Percentiles rank a stretch among this genome's conserved stretches.
phyloP scores from a whole-genome alignment of 1,139 yeast genomes.

The Debaryomycetaceae sp. region DNA sequence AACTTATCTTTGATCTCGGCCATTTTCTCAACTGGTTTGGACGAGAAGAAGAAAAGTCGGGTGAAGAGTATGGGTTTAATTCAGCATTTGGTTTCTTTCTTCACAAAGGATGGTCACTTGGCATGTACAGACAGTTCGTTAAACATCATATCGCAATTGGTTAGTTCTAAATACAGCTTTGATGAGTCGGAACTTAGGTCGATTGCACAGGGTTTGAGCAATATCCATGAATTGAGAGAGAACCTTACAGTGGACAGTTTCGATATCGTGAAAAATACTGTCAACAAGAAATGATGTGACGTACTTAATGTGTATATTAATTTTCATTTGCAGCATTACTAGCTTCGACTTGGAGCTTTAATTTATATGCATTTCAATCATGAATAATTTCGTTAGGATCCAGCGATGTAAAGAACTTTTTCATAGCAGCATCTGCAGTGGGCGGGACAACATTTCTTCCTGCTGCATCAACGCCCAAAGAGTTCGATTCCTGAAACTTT shows the following conservation, averaged over 20 bases:
- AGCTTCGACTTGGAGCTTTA: not conserved
- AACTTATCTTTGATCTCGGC: constrained; percentile 57
- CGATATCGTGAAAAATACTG: constrained; percentile 46
- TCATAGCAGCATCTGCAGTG: constrained; percentile 41
- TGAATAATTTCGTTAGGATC: constrained; percentile 45
- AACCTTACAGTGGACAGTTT: constrained; percentile 53
- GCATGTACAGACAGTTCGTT: constrained; percentile 62
- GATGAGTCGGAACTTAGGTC: constrained; percentile 41
- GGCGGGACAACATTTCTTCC: constrained; percentile 28
- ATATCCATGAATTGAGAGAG: constrained; percentile 44
- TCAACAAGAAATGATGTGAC: constrained; percentile 4
- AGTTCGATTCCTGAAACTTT: constrained; percentile 20
- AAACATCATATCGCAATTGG: constrained; percentile 49
- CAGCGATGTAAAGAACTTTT: constrained; percentile 43
- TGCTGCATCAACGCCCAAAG: constrained; percentile 31
- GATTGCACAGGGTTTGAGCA: constrained; percentile 38
- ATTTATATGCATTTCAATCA: constrained; percentile 5
- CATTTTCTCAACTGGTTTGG: constrained; percentile 50
- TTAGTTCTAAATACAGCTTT: constrained; percentile 45
- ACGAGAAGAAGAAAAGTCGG: constrained; percentile 32
- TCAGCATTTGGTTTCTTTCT: constrained; percentile 32
- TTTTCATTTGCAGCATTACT: constrained; percentile 1
- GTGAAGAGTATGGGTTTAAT: constrained; percentile 44
- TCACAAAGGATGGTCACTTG: constrained; percentile 39
- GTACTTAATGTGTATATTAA: constrained; percentile 1